Conservation (phyloP, 495 filamentous ascomycete genomes). For the Massariosphaeria phaeospora region DNA sequence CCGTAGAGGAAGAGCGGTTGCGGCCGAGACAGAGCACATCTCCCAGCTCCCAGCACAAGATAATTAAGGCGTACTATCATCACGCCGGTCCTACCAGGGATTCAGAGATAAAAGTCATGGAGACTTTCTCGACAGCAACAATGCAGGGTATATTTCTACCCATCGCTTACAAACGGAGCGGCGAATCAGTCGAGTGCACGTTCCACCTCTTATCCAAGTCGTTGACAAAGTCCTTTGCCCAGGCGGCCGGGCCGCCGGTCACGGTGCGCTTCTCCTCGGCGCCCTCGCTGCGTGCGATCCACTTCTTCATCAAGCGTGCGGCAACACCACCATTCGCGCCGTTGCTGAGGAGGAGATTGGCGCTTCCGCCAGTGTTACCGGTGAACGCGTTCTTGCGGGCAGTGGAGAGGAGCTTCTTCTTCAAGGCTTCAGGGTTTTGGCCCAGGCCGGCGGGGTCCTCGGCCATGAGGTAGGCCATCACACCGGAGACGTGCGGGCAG, state of each 20-base stretch:
- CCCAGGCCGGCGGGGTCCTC: slow-evolving; percentile 31
- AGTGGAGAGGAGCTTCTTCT: slow-evolving; percentile 38
- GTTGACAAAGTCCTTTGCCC: slow-evolving; percentile 12
- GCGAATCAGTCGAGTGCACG: slow-evolving; percentile 10
- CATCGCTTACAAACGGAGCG: slow-evolving; percentile 7
- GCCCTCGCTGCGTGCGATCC: slow-evolving; percentile 1
- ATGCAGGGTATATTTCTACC: slow-evolving; percentile 7
- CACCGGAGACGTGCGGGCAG: slow-evolving; percentile 47
- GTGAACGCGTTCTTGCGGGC: slow-evolving; percentile 16
- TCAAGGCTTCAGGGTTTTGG: slow-evolving; percentile 41
- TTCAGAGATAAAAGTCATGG: not conserved
- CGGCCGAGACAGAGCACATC: too few relatives aligned
- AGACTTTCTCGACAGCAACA: not conserved
- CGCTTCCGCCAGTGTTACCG: slow-evolving; percentile 19
- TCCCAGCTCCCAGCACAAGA: not conserved
- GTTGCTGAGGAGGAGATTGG: slow-evolving; percentile 37
- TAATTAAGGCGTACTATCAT: not conserved
- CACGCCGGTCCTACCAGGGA: not conserved
- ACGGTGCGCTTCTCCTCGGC: slow-evolving; percentile 17
- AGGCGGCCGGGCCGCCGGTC: slow-evolving; percentile 14
- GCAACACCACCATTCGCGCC: slow-evolving; percentile 22
- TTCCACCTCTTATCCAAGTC: slow-evolving; percentile 7
- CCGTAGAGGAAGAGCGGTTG: too few relatives aligned
- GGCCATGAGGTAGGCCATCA: slow-evolving; percentile 48
- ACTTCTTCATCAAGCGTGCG: slow-evolving; percentile 11